Evolutionary conservation across 768 basidiomycete species (phyloP).

Genomic region (Podaxis carcinomalis): DNA sequence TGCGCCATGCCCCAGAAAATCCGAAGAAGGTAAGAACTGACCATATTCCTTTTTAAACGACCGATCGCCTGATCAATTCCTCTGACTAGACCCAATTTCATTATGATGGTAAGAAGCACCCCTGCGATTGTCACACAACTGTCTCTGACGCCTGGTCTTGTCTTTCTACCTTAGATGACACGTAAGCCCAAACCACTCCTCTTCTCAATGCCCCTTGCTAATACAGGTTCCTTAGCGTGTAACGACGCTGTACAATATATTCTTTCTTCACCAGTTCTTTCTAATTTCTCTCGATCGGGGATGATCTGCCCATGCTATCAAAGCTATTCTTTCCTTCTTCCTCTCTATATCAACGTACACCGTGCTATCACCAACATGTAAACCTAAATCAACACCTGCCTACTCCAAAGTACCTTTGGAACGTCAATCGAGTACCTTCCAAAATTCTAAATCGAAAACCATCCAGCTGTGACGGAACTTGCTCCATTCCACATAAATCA

Average conservation of each 20-base stretch:
- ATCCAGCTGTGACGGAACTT: neutral
- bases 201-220: neutral
- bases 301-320: neutral
- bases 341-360: neutral
- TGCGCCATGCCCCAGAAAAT: slow-evolving; percentile 72
- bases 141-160: neutral
- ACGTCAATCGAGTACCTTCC: neutral
- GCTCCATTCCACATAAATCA: neutral
- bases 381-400: neutral
- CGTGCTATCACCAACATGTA: neutral
- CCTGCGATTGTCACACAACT: neutral
- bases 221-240: slow-evolving; percentile 28
- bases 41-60: neutral
- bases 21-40: slow-evolving; percentile 70
- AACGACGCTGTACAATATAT: slow-evolving; percentile 10
- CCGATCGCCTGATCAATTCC: neutral
- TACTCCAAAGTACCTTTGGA: neutral
- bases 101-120: slow-evolving; percentile 61
- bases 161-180: slow-evolving; percentile 43
- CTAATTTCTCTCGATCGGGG: neutral
- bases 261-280: neutral
- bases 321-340: neutral
- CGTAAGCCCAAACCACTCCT: slow-evolving; percentile 36
- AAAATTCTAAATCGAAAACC: neutral
- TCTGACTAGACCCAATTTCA: slow-evolving; percentile 65